These are phyloP conservation scores for Huntiella decipiens DNA, from an alignment of 2,329 filamentous ascomycete species.

Conservation along the genomic window DNA sequence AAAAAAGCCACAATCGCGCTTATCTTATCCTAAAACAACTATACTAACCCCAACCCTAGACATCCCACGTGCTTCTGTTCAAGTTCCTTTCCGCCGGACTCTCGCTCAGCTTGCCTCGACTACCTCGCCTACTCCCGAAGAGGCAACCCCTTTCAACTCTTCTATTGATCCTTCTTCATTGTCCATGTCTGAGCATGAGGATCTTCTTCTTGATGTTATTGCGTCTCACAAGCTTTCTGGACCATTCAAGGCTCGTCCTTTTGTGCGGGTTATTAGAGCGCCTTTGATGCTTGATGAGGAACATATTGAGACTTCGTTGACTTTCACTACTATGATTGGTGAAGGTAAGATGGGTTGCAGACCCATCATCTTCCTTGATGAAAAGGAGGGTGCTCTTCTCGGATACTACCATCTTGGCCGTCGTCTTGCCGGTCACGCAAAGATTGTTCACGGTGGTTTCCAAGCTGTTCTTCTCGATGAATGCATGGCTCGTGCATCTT, in stretches of 20 bases:
- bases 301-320: conserved; percentile 9
- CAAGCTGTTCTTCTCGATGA: conserved; percentile 89
- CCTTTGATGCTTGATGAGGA: conserved; percentile 10
- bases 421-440: conserved; percentile 73
- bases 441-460: conserved; percentile 76
- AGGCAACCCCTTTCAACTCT: conserved; percentile 5
- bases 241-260: conserved; percentile 8
- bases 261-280: conserved; percentile 10
- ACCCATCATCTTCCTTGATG: conserved; percentile 11
- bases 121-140: conserved; percentile 1
- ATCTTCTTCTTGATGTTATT: conserved; percentile 11
- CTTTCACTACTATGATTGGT: conserved; percentile 7
- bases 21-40: not conserved
- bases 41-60: not conserved
- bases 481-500: conserved; percentile 71
- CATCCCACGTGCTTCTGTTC: not conserved
- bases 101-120: conserved; percentile 9
- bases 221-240: conserved; percentile 4
- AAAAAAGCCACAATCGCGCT: no score
- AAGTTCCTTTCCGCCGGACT: not conserved
- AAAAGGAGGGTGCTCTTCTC: conserved; percentile 9
- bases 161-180: conserved; percentile 4
- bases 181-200: conserved; percentile 7
- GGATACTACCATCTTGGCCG: conserved; percentile 32
- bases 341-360: conserved; percentile 10